Evolutionary conservation across 805 yeast species (phyloP).

Genomic region (Isabelozyma heimii): DNA sequence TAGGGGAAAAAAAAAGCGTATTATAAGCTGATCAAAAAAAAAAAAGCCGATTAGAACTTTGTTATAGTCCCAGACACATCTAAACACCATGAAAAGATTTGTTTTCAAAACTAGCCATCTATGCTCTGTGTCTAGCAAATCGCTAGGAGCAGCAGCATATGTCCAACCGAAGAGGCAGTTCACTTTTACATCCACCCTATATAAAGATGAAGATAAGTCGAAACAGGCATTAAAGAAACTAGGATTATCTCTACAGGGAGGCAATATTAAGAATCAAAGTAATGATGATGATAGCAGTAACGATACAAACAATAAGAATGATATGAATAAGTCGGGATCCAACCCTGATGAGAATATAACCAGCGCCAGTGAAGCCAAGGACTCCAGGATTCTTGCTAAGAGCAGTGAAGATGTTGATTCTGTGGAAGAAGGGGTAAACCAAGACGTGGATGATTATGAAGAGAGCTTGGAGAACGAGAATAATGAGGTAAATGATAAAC

Average conservation of each 20-base stretch:
- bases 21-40: too few species aligned
- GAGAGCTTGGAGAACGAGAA: neutral
- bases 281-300: neutral
- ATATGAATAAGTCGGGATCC: neutral
- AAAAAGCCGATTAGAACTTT: too few species aligned
- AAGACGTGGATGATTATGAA: neutral
- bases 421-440: neutral
- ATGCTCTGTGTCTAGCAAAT: neutral
- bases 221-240: slow-evolving; percentile 27
- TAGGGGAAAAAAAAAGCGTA: neutral
- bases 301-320: neutral
- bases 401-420: neutral
- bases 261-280: slow-evolving; percentile 16
- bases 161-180: neutral
- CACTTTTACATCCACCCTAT: neutral
- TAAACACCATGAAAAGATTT: neutral
- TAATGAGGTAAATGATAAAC: neutral
- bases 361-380: neutral
- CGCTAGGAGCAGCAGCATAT: neutral
- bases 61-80: too few species aligned
- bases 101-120: neutral
- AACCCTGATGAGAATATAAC: neutral
- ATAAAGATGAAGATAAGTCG: slow-evolving; percentile 17
- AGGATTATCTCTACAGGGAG: slow-evolving; percentile 31
- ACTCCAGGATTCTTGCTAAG: neutral